Conservation (phyloP, 257 asterid genomes). For the Penstemon eatonii region DNA sequence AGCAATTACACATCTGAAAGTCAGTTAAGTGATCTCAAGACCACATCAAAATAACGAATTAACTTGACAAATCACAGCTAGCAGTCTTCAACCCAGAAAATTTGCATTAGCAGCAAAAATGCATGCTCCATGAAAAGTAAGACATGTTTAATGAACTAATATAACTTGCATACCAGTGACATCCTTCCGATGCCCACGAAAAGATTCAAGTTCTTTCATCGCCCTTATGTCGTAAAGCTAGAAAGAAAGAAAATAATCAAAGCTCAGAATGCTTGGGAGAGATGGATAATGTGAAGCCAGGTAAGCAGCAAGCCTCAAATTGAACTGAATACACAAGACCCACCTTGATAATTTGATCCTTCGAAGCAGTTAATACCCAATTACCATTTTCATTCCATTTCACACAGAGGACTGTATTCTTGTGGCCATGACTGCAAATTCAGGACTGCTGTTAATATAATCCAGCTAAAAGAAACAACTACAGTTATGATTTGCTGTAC, state of each 20-base stretch:
- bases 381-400: slow-evolving; percentile 98
- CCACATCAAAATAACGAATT: slow-evolving; percentile 5
- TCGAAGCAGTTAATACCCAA: slow-evolving; percentile 94
- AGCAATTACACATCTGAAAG: slow-evolving; percentile 20
- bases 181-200: slow-evolving; percentile 95
- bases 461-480: slow-evolving; percentile 24
- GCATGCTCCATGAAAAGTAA: slow-evolving; percentile 26
- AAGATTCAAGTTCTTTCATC: slow-evolving; percentile 97
- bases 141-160: slow-evolving; percentile 18
- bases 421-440: slow-evolving; percentile 92
- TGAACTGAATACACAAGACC: slow-evolving; percentile 24
- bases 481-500: slow-evolving; percentile 3
- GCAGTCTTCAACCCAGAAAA: slow-evolving; percentile 16
- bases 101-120: not conserved
- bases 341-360: slow-evolving; percentile 97
- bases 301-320: slow-evolving; percentile 19
- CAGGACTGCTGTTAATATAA: slow-evolving; percentile 26
- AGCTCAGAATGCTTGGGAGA: slow-evolving; percentile 18
- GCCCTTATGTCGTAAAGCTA: slow-evolving; percentile 99
- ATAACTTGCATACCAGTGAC: slow-evolving; percentile 65
- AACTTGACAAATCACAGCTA: slow-evolving; percentile 15
- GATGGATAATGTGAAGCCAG: slow-evolving; percentile 11
- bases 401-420: slow-evolving; percentile 82
- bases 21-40: slow-evolving; percentile 22
- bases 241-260: slow-evolving; percentile 24